phyloP scores from a whole-genome alignment of 768 basidiomycete genomes.

The Daedaleopsis sinensis region DNA sequence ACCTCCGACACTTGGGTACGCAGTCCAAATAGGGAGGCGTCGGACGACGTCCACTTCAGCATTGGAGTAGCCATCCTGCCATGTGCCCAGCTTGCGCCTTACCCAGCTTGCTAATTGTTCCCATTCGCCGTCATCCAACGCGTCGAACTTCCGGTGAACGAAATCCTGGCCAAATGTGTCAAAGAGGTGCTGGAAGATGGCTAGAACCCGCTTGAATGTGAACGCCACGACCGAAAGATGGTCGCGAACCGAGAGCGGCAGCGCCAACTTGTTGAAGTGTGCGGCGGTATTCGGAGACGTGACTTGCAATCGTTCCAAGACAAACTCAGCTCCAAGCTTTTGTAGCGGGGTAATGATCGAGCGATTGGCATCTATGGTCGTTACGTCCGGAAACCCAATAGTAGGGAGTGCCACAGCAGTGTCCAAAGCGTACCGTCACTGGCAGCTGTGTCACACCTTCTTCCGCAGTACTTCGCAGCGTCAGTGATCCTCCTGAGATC shows the following conservation, averaged over 20 bases:
- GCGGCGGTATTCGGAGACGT: neutral
- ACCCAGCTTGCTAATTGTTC: neutral
- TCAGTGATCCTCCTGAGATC: neutral
- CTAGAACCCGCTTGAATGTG: neutral
- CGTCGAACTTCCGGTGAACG: neutral
- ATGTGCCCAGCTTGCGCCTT: no score
- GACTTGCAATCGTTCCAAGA: neutral
- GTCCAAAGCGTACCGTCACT: neutral
- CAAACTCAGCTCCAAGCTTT: slow-evolving; percentile 3
- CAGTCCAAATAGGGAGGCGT: no score
- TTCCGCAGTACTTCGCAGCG: neutral
- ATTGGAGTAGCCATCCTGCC: no score
- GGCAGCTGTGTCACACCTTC: neutral
- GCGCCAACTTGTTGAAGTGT: neutral
- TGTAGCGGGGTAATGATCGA: neutral
- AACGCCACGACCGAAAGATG: neutral
- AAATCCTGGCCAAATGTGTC: neutral
- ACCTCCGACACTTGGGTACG: no score
- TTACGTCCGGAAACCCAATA: neutral
- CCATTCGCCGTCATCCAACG: neutral
- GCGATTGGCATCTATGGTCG: no score
- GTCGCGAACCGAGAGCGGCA: neutral
- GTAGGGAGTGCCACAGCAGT: neutral
- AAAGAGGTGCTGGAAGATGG: neutral
- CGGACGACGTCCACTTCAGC: no score